Evolutionary conservation across 2,329 filamentous ascomycete species (phyloP), one percentile per base, ranked within the genome.

Genomic region (Fusarium sp.): DNA sequence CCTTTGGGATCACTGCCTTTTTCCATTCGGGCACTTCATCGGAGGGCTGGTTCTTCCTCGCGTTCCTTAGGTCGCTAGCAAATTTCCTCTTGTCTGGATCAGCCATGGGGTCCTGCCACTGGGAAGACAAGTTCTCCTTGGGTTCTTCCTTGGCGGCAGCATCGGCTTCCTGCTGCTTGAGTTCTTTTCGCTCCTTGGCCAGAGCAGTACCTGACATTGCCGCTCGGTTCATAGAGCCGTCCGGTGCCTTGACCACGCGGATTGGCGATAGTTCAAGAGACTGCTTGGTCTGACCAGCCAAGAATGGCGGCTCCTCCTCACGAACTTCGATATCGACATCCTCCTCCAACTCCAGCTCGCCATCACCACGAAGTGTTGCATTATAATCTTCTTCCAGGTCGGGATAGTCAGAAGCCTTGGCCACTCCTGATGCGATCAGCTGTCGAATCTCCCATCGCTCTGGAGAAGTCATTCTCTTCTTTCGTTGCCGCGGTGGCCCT

Each of bases 21-120:
- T 96, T 97, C 95, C 95, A 98, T 76, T 98, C 95, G 0, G 95
- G 94, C 12, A 96, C 83, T 6, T 87, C 84, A 12, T 92, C 90
- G 1, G 86, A 77, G 66, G 86, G 85, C 5, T 83, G 79, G 6
- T 86, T 81, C 61, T 81, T 80, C 62, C 88, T 87, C 1, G 88
- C 83, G 62, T 86, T 90, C 51, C 92, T 86, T 45, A 98, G 75
- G 66, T 98, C 95, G 65, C 89, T 89, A 2, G 95, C 95, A 77
- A 99, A 99, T 65, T 95, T 90, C 52, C 91, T 85, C 74, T 93
- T 87, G 64, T 95, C 91, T 2, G 92, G 89, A 24, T 89, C 87
- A 12, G 92, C 90, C 93, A 99, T 97, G 0, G 95, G 95, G 74
- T 99, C 95, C 55, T 97, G 91, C 96, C 96, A 99, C 75, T 97